Base-by-base conservation (phyloP, 2,329 filamentous ascomycete genomes). In the Colletotrichum australisinense region DNA sequence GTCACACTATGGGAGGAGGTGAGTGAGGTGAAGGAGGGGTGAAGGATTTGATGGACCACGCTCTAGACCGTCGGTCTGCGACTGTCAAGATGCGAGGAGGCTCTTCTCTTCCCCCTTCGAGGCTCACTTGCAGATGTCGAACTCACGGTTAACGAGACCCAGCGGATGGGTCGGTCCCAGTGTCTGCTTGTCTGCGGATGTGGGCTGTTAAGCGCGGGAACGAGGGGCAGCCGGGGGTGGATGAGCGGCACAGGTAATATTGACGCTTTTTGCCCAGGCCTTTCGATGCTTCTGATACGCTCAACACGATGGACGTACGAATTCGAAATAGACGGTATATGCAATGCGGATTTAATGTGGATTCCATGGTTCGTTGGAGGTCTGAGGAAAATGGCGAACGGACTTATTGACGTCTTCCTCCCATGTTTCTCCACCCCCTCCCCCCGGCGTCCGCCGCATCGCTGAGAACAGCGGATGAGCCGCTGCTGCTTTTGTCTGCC, bases 31-130 rank as follows among this genome's bases (percentile, higher is more conserved):
- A 49, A 12, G 22, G 8, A 24, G 14, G 22, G 24, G 14, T n/a
- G n/a, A 57, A 58, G 12, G 55, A 52, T 62, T 28, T 16, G 56
- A 62, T 71, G 56, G 68, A 49, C 56, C 63, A 28, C 63, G 55
- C 63, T 71, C 63, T 67, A 67, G 63, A 70, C 68, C 63, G 11
- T 16, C 46, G 38, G 35, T 46, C 59, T 19, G n/a, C 16, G 26
- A 32, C 32, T 69, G 60, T 65, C 60, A 42, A 64, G 26, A 69
- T 55, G 67, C 67, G 60, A 64, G 52, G 67, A 66, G 38, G 28
- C 60, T 52, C 26, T 49, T 49, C 42, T 49, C 42, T 49, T 49
- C 8, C 26, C 12, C 52, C 60, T 63, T 53, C 42, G 42, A 63
- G 60, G 12, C 26, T 35, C 60, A 53, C 22, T 38, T 32, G 53